A percentile compares a stretch with the other conserved stretches of the same genome.
Conservation (phyloP, 2,329 filamentous ascomycete genomes). For the Beauveria sp. region DNA sequence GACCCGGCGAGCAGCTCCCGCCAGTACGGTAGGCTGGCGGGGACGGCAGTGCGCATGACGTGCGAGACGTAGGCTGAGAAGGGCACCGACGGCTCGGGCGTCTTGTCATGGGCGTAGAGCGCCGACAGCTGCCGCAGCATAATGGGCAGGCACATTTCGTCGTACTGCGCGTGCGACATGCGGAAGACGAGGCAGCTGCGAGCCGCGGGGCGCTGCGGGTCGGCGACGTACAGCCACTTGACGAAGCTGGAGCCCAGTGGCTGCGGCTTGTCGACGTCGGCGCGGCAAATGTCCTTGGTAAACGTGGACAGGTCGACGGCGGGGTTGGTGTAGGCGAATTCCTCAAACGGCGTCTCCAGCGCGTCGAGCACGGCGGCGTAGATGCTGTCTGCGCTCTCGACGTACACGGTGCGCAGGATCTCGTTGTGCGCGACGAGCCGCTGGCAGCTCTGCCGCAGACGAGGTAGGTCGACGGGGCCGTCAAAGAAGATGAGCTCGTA, state of each 20-base stretch:
- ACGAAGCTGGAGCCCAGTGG: constrained; percentile 53
- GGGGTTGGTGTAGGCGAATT: constrained; percentile 40
- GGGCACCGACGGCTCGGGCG: constrained; percentile 25
- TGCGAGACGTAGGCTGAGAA: constrained; percentile 41
- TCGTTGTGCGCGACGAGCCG: constrained; percentile 53
- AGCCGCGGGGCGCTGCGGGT: constrained; percentile 17
- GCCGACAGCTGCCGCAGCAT: constrained; percentile 53
- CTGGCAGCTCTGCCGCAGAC: constrained; percentile 42
- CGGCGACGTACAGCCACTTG: constrained; percentile 47
- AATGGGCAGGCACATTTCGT: constrained; percentile 58
- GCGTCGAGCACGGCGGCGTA: constrained; percentile 51
- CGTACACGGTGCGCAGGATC: constrained; percentile 59
- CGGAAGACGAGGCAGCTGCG: constrained; percentile 46
- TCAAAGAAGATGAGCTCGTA: constrained; percentile 60
- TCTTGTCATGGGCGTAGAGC: constrained; percentile 26
- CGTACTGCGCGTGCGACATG: constrained; percentile 62
- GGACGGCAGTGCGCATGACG: constrained; percentile 31
- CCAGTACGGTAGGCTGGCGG: constrained; percentile 54
- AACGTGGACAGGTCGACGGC: constrained; percentile 35
- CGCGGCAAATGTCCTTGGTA: constrained; percentile 42
- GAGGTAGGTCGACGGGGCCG: constrained; percentile 37
- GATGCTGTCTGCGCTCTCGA: constrained; percentile 38
- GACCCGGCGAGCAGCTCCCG: constrained; percentile 48
- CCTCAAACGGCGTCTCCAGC: constrained; percentile 43
- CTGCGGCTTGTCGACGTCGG: constrained; percentile 48